Conservation (phyloP, 768 basidiomycete genomes). For the Galerina marginata region DNA sequence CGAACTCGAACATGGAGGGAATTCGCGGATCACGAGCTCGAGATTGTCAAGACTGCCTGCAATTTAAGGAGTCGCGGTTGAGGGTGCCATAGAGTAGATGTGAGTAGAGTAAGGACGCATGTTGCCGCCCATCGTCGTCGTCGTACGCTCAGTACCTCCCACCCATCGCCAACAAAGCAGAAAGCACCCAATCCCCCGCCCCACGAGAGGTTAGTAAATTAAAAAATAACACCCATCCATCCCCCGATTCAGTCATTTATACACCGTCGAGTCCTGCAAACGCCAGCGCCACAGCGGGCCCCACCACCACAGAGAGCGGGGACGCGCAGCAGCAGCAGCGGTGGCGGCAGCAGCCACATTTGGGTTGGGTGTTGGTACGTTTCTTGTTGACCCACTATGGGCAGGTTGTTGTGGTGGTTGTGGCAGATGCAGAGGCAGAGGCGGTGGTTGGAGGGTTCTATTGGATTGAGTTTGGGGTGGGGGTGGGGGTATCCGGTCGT, state of each 20-base stretch:
- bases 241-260: constrained; percentile 35
- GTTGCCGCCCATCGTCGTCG: no score
- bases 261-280: constrained; percentile 76
- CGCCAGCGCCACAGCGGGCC: constrained; percentile 78
- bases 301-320: constrained; percentile 77
- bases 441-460: neutral
- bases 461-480: neutral
- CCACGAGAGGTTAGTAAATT: neutral
- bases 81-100: no score
- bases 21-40: no score
- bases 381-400: neutral
- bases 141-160: no score
- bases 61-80: no score
- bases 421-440: neutral
- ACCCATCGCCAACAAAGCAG: no score
- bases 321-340: constrained; percentile 17
- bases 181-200: neutral
- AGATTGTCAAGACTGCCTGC: no score
- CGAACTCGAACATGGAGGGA: no score
- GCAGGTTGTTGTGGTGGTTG: neutral
- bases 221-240: neutral
- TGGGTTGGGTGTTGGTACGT: constrained; percentile 1
- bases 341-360: constrained; percentile 18
- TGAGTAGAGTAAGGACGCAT: no score
- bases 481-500: neutral